These are phyloP conservation scores for Micractinium conductrix DNA, from an alignment of 139 green algal genomes.

Conservation along the genomic window DNA sequence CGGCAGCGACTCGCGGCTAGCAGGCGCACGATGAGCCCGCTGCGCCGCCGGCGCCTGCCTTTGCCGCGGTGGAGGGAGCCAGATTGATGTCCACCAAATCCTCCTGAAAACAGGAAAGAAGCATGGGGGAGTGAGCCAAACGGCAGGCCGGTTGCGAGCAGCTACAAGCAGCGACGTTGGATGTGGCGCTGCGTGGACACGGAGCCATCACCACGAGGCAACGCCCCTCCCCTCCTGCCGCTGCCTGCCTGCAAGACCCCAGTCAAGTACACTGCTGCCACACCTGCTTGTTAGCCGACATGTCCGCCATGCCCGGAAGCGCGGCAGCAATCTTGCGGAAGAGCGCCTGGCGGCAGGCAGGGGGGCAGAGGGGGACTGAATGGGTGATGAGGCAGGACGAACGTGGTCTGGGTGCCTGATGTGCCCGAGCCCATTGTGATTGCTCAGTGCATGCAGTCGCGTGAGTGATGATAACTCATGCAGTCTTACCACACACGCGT, in stretches of 20 bases:
- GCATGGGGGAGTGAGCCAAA: no score
- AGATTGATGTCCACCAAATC: slow-evolving; percentile 95
- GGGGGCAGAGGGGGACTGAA: no score
- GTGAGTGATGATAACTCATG: no score
- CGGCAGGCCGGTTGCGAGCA: neutral
- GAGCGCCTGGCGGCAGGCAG: no score
- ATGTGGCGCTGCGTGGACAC: no score
- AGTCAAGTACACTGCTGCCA: neutral
- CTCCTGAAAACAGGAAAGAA: slow-evolving; percentile 54
- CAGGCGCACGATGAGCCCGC: slow-evolving; percentile 51
- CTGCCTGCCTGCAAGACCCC: neutral
- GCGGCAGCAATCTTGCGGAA: slow-evolving; percentile 98
- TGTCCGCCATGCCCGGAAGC: slow-evolving; percentile 94
- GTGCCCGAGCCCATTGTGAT: no score
- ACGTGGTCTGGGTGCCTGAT: no score
- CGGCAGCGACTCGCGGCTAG: slow-evolving; percentile 12
- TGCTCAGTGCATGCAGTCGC: no score
- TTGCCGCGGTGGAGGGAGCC: slow-evolving; percentile 52
- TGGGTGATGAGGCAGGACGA: no score
- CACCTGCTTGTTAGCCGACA: slow-evolving; percentile 63
- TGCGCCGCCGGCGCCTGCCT: slow-evolving; percentile 15
- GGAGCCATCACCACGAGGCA: no score
- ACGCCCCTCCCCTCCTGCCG: no score
- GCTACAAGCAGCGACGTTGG: neutral
- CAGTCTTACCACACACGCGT: no score